phyloP scores from a whole-genome alignment of 345 rosid species.

The Syzygium aromaticum region DNA sequence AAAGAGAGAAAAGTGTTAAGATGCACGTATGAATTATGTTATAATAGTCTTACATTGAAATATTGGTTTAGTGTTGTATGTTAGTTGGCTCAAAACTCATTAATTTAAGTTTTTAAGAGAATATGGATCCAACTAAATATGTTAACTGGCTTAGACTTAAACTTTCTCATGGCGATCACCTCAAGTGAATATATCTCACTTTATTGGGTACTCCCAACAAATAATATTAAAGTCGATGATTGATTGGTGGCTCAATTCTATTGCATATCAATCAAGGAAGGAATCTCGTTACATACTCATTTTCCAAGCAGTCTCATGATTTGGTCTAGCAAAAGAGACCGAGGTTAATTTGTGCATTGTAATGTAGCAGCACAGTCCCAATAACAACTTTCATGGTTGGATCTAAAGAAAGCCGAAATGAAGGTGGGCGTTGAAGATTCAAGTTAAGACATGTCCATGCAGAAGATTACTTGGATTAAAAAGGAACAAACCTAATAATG shows the following conservation, averaged over 20 bases:
- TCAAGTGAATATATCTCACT: not conserved
- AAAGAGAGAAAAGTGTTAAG: not conserved
- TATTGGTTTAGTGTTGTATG: not conserved
- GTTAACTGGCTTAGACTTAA: fast-evolving
- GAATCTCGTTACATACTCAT: not conserved
- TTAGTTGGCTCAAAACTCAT: not conserved
- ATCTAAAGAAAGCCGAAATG: too few relatives aligned
- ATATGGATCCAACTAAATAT: not conserved
- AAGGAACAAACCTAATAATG: not conserved
- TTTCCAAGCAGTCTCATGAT: not conserved
- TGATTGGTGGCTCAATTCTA: not conserved
- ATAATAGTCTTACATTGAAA: not conserved
- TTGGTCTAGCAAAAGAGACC: not conserved
- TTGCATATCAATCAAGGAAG: not conserved
- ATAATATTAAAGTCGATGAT: not conserved
- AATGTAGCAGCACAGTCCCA: too few relatives aligned
- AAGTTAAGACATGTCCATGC: too few relatives aligned
- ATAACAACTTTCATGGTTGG: too few relatives aligned
- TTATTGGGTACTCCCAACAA: not conserved
- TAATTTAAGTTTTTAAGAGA: not conserved
- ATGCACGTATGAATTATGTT: not conserved
- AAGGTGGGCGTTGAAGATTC: too few relatives aligned
- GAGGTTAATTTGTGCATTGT: too few relatives aligned
- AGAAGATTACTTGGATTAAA: not conserved
- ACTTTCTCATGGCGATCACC: not conserved